Evolutionary conservation across 140 eudicot genomes (phyloP).

Genomic region (Cichorium intybus): DNA sequence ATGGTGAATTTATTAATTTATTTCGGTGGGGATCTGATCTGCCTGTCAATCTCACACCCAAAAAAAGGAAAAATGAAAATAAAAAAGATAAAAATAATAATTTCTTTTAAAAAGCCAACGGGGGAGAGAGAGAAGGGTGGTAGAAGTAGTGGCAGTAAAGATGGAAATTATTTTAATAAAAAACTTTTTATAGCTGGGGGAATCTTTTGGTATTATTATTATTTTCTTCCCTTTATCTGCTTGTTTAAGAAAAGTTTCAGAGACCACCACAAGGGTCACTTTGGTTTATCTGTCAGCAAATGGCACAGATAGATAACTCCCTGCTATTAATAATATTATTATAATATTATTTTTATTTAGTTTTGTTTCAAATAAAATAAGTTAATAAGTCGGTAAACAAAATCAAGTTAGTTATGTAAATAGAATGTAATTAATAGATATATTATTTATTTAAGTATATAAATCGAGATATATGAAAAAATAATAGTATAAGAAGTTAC

Average conservation of each 20-base stretch:
- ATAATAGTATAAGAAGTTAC: too few relatives aligned
- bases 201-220: conserved; percentile 46
- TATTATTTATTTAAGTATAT: too few relatives aligned
- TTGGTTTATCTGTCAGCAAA: conserved; percentile 46
- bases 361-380: background rate
- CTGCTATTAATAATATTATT: background rate
- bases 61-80: conserved; percentile 27
- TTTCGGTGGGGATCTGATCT: conserved; percentile 99
- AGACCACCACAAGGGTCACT: conserved; percentile 54
- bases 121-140: conserved; percentile 5
- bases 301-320: conserved; percentile 35
- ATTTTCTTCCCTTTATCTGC: conserved; percentile 38
- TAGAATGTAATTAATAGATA: background rate
- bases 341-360: background rate
- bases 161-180: conserved; percentile 21
- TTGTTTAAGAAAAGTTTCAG: conserved; percentile 43
- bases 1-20: conserved; percentile 65
- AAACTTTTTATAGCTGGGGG: conserved; percentile 44
- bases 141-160: conserved; percentile 38
- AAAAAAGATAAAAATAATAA: background rate
- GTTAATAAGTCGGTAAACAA: background rate
- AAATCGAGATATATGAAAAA: too few relatives aligned
- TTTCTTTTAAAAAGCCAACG: conserved; percentile 2
- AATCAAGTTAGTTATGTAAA: too few relatives aligned
- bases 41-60: conserved; percentile 86